These are phyloP conservation scores for Phytomonas francai DNA, from an alignment of 208 protist genomes.

Conservation along the genomic window DNA sequence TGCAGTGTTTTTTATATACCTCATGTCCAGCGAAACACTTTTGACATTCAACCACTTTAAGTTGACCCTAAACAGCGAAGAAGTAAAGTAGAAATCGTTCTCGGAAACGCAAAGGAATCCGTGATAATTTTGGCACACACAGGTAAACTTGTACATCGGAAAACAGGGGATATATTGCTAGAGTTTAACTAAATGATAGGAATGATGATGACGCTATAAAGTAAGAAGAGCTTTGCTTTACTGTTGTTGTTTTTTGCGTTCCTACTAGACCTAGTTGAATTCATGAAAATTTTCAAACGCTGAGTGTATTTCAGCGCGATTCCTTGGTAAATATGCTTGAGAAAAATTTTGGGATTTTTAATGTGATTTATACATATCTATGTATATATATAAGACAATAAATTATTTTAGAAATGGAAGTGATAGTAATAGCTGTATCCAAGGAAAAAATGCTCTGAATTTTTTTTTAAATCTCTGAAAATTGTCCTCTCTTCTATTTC, in stretches of 20 bases:
- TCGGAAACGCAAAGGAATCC: slow-evolving; percentile 41
- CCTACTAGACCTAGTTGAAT: background rate
- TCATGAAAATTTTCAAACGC: background rate
- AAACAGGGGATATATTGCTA: too few relatives aligned
- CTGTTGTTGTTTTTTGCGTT: background rate
- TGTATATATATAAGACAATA: slow-evolving; percentile 16
- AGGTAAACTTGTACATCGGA: slow-evolving; percentile 42
- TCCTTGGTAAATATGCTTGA: background rate
- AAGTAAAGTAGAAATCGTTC: slow-evolving; percentile 52
- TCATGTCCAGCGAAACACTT: slow-evolving; percentile 47
- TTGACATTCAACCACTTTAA: slow-evolving; percentile 63
- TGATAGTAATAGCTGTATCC: slow-evolving; percentile 3
- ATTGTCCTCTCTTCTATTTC: slow-evolving; percentile 4
- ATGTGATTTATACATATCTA: background rate
- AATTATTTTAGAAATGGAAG: slow-evolving; percentile 3
- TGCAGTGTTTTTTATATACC: slow-evolving; percentile 61
- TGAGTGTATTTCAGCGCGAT: background rate
- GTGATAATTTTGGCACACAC: slow-evolving; percentile 59
- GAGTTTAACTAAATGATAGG: background rate
- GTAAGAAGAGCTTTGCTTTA: background rate
- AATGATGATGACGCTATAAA: background rate
- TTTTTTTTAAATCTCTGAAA: too few relatives aligned
- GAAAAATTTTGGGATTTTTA: background rate
- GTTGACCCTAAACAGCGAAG: slow-evolving; percentile 37
- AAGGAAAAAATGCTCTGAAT: slow-evolving; percentile 27